Evolutionary conservation across 2,329 filamentous ascomycete species (phyloP), one percentile per base, ranked within the genome.

Genomic region (Lachnellula subtilissima): DNA sequence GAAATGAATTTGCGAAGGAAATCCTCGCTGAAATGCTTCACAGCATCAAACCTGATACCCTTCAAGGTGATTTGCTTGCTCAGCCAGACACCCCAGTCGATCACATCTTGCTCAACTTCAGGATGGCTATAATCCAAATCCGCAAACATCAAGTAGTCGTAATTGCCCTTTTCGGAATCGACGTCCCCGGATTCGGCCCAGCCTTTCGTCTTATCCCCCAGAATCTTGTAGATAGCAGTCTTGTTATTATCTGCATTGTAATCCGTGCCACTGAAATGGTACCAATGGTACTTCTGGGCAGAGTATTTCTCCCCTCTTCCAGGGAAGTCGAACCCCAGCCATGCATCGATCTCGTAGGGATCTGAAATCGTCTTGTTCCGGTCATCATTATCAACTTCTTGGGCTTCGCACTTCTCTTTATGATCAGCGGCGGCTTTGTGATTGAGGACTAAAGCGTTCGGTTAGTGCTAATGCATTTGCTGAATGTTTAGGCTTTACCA

Each of bases 71-170:
- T 67, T 57, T 85, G 75, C 5, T 79, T 73, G 1, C 80, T 78
- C 55, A 91, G 76, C 87, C 87, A 91, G 4, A 78, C 73, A 2
- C 83, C 84, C 87, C 87, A 90, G 50, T 78, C 75, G 53, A 85
- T 74, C 4, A 89, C 78, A 61, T 90, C 87, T 4, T 78, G 70
- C 36, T 77, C 75, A 9, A 89, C 86, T 62, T 88, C 86, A 0
- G 76, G 75, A 55, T 87, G 78, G 2, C 73, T 71, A 67, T 87
- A 86, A 69, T 89, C 86, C 40, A 90, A 69, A 68, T 90, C 83
- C 5, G 84, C 82, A 63, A 88, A 89, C 84, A 90, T 88, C 15
- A 89, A 77, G 65, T 84, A 89, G 68, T 86, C 83, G 43, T 81
- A 84, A 65, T 90, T 90, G 7, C 87, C 87, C 60, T 83, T 79